Base-by-base conservation (phyloP, 176 grass and related monocot species). In the Oryza brachyantha region DNA sequence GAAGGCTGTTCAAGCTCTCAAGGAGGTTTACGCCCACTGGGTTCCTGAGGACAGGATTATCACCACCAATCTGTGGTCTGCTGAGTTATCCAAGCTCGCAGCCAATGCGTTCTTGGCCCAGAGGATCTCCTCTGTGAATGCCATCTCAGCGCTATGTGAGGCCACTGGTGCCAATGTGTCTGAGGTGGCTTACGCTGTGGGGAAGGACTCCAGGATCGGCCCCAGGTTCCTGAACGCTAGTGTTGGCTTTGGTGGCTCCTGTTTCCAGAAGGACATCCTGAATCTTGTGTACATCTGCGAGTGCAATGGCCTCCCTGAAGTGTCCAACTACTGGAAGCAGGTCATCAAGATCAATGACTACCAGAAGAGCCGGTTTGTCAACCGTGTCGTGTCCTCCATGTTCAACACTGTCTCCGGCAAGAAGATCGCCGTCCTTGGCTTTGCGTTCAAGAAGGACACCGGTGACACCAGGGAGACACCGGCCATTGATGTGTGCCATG, bases 321-420 rank as follows among this genome's bases (percentile, higher is more conserved):
- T 94, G 66, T 88, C 92, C 21, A 89, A 88, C 85, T 94, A 94
- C 76, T 94, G 92, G 92, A 94, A 94, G 86, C 88, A 94, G 80
- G 92, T 94, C n/a, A 94, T 94, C 82, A 94, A 94, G 92, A 94
- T 94, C 85, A 94, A 94, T 12, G 92, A 94, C 81, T 94, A 94
- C 75, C 92, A 94, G 82, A 94, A 94, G 83, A 91, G 88, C 83
- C 60, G 92, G 71, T 91, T 94, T 16, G 92, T 94, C 0, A 75
- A 75, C 73, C 73, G 73, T 10, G 73, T 75, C 0, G 73, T 75
- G 54, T 75, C 73, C 55, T 75, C 73, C 35, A 75, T 75, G 73
- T 75, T 75, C 73, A 75, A 75, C 73, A 75, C 73, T 9, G 73
- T 75, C 22, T 75, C 73, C 0, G 35, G 73, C 55, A 75, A 75